Conservation (phyloP, 805 yeast genomes). For the Yarrowia phangngaensis region DNA sequence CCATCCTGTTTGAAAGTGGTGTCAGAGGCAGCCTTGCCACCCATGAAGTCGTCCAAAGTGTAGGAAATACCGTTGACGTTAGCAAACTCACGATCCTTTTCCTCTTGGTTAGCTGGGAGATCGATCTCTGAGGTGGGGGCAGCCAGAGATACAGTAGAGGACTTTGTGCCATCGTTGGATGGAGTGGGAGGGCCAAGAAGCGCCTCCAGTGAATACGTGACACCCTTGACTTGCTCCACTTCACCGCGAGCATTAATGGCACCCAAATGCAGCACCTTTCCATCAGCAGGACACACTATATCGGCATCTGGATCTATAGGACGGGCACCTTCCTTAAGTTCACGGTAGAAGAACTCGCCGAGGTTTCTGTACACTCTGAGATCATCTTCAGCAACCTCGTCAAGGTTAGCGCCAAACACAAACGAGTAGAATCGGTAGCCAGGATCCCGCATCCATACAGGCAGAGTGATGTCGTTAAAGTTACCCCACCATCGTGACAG, state of each 20-base stretch:
- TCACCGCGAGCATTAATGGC: conserved; percentile 62
- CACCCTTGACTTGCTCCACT: conserved; percentile 95
- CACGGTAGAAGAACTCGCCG: conserved; percentile 87
- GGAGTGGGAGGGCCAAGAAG: conserved; percentile 56
- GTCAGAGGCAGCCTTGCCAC: conserved; percentile 48
- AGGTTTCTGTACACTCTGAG: conserved; percentile 70
- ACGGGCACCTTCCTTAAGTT: conserved; percentile 69
- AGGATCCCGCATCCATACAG: conserved; percentile 82
- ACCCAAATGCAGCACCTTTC: conserved; percentile 82
- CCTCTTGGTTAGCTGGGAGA: conserved; percentile 39
- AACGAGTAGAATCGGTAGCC: conserved; percentile 73
- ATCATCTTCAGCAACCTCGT: conserved; percentile 83
- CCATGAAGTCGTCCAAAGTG: conserved; percentile 64
- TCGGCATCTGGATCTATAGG: conserved; percentile 64
- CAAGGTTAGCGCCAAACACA: conserved; percentile 80
- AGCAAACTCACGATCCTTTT: conserved; percentile 72
- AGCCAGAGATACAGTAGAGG: conserved; percentile 3
- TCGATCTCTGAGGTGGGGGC: conserved; percentile 31
- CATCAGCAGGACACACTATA: conserved; percentile 90
- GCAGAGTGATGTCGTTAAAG: conserved; percentile 75
- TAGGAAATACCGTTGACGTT: conserved; percentile 68
- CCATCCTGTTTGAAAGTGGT: conserved; percentile 61
- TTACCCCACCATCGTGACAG: conserved; percentile 93
- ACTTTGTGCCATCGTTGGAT: conserved; percentile 1
- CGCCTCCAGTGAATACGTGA: conserved; percentile 86